Evolutionary conservation across 805 yeast genomes (phyloP).

Genomic region (Ogataea chonburiensis): DNA sequence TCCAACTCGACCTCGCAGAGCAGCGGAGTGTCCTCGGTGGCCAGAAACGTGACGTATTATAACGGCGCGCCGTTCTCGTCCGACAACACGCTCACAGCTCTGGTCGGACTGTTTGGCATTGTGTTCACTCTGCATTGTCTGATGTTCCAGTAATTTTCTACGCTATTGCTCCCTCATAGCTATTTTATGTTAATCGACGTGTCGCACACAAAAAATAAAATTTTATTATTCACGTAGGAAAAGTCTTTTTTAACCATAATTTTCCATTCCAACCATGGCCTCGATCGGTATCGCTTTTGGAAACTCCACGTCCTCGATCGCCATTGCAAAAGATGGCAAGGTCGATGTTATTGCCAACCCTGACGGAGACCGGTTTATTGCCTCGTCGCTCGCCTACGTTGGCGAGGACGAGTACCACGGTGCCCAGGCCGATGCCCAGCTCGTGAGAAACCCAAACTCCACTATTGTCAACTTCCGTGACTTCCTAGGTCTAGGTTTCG

Average conservation of each 20-base stretch:
- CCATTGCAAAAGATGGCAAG: conserved; percentile 85
- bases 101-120: conserved; percentile 16
- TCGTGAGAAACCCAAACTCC: conserved; percentile 83
- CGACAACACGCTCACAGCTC: conserved; percentile 9
- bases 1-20: conserved; percentile 1
- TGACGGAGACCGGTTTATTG: conserved; percentile 97
- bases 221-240: conserved; percentile 8
- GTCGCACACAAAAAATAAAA: conserved; percentile 10
- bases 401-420: conserved; percentile 98
- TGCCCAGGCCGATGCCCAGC: conserved; percentile 89
- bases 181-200: conserved; percentile 7
- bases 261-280: conserved; percentile 34
- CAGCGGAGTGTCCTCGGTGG: conserved; percentile 2
- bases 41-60: conserved; percentile 10
- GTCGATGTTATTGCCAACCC: conserved; percentile 98
- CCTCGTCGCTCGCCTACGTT: conserved; percentile 87
- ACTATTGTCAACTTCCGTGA: conserved; percentile 93
- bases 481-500: conserved; percentile 74
- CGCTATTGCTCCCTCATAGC: too few species aligned
- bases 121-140: conserved; percentile 17
- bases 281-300: conserved; percentile 96
- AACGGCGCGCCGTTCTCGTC: conserved; percentile 13
- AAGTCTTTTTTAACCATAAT: conserved; percentile 1
- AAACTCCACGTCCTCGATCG: conserved; percentile 92
- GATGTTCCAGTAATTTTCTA: conserved; percentile 13